A percentile compares a stretch with the other conserved stretches of the same genome.
These are phyloP conservation scores for Tetrapisispora nanseiensis DNA, from an alignment of 805 yeast species.

Conservation along the genomic window DNA sequence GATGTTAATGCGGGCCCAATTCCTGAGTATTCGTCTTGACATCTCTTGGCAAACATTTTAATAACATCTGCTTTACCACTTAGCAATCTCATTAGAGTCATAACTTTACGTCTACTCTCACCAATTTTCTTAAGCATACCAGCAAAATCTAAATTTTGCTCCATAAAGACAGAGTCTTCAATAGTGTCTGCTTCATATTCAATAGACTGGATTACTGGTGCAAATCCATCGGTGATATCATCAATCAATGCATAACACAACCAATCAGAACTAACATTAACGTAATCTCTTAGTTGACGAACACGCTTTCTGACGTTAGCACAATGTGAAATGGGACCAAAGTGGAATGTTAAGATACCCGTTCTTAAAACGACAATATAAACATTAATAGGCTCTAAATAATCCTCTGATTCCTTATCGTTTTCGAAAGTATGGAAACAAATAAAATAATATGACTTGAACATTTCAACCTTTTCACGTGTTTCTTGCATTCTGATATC, in stretches of 20 bases:
- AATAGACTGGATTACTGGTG: constrained; percentile 66
- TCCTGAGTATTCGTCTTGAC: constrained; percentile 56
- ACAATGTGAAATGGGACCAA: constrained; percentile 56
- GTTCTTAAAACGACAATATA: constrained; percentile 63
- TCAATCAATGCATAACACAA: constrained; percentile 71
- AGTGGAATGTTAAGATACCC: constrained; percentile 62
- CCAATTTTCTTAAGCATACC: constrained; percentile 76
- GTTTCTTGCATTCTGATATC: constrained; percentile 95
- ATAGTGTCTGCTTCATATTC: constrained; percentile 77
- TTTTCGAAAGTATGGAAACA: constrained; percentile 95
- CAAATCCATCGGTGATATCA: constrained; percentile 79
- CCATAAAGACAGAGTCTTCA: constrained; percentile 71
- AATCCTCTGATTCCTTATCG: constrained; percentile 70
- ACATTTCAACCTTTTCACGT: constrained; percentile 92
- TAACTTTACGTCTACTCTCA: constrained; percentile 79
- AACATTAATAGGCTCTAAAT: constrained; percentile 68
- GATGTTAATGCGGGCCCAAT: constrained; percentile 35
- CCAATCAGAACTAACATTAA: constrained; percentile 74
- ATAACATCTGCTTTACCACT: constrained; percentile 95
- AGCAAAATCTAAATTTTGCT: constrained; percentile 64
- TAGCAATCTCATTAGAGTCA: constrained; percentile 82
- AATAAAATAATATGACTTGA: constrained; percentile 83
- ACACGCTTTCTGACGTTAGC: constrained; percentile 77
- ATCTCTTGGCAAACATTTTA: constrained; percentile 90
- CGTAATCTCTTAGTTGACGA: constrained; percentile 67